Evolutionary conservation across 192 early-diverging fungal genomes (phyloP).

Genomic region (Entomortierella chlamydospora): DNA sequence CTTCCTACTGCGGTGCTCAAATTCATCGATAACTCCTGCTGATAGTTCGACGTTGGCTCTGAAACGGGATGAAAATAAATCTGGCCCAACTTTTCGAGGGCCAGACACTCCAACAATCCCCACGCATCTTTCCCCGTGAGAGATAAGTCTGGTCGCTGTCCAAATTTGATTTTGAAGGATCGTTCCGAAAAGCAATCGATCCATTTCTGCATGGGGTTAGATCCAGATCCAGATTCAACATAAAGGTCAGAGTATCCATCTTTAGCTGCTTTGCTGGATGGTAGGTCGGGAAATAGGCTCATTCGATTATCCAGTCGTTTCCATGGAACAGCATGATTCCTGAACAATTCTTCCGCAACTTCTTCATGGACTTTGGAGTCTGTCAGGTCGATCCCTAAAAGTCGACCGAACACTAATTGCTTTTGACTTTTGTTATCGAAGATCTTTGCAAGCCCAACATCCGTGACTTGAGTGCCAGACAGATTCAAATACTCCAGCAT

Average conservation of each 20-base stretch:
- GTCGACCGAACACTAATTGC: conserved; percentile 17
- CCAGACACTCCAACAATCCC: conserved; percentile 36
- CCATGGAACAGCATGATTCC: neutral
- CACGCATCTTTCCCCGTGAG: conserved; percentile 13
- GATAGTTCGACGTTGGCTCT: neutral
- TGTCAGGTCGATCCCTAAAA: conserved; percentile 39
- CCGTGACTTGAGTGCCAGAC: conserved; percentile 21
- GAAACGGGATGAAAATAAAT: conserved; percentile 7
- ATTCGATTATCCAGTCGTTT: neutral
- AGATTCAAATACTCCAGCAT: conserved; percentile 31
- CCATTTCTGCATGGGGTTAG: conserved; percentile 30
- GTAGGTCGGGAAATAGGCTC: neutral
- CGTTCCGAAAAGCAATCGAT: conserved; percentile 27
- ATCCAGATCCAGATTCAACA: neutral
- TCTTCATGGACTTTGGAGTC: conserved; percentile 13
- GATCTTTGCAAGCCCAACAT: conserved; percentile 5
- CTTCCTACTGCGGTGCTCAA: neutral
- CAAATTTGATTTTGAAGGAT: conserved; percentile 14
- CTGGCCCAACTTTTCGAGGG: conserved; percentile 23
- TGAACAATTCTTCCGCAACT: conserved; percentile 8
- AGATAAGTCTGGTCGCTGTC: conserved; percentile 21
- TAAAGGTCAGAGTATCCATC: neutral
- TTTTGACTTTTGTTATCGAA: neutral
- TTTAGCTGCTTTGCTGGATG: neutral
- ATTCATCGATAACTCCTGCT: neutral